Evolutionary conservation across 2,329 filamentous ascomycete species (phyloP).

Genomic region (Lachnellula suecica): DNA sequence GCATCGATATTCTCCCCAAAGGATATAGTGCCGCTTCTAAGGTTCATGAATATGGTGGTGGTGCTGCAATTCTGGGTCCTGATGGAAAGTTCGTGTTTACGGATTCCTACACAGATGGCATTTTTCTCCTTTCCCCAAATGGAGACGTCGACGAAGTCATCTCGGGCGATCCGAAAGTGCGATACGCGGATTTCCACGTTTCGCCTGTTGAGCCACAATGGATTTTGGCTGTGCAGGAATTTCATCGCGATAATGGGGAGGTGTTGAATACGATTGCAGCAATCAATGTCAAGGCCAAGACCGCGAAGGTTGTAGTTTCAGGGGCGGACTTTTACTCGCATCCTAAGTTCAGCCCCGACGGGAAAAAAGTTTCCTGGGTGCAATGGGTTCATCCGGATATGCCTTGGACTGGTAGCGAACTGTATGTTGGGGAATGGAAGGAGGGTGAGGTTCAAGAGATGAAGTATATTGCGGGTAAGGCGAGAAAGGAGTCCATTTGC

Average conservation of each 20-base stretch:
- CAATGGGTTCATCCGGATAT: conserved; percentile 56
- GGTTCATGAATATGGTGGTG: conserved; percentile 55
- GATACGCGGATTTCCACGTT: conserved; percentile 47
- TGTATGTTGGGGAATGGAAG: conserved; percentile 45
- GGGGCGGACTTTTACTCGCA: conserved; percentile 54
- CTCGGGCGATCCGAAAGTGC: conserved; percentile 34
- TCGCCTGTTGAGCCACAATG: conserved; percentile 36
- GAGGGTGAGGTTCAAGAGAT: conserved; percentile 34
- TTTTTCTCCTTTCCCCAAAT: conserved; percentile 43
- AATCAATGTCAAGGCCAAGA: conserved; percentile 28
- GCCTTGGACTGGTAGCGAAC: conserved; percentile 47
- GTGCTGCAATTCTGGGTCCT: conserved; percentile 39
- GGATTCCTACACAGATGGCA: conserved; percentile 40
- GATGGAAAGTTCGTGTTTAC: conserved; percentile 46
- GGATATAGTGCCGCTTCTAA: conserved; percentile 43
- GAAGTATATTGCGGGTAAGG: conserved; percentile 40
- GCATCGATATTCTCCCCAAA: conserved; percentile 42
- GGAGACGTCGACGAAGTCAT: conserved; percentile 35
- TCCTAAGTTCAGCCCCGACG: conserved; percentile 48
- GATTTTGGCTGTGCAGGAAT: conserved; percentile 53
- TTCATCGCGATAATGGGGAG: conserved; percentile 39
- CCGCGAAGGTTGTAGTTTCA: conserved; percentile 38
- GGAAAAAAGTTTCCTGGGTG: conserved; percentile 48
- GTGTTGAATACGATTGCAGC: conserved; percentile 29
- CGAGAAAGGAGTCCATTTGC: conserved; percentile 41